A percentile compares a stretch with the other conserved stretches of the same genome.
Conservation (phyloP, 2,329 filamentous ascomycete species). For the Aspergillus sclerotialis region DNA sequence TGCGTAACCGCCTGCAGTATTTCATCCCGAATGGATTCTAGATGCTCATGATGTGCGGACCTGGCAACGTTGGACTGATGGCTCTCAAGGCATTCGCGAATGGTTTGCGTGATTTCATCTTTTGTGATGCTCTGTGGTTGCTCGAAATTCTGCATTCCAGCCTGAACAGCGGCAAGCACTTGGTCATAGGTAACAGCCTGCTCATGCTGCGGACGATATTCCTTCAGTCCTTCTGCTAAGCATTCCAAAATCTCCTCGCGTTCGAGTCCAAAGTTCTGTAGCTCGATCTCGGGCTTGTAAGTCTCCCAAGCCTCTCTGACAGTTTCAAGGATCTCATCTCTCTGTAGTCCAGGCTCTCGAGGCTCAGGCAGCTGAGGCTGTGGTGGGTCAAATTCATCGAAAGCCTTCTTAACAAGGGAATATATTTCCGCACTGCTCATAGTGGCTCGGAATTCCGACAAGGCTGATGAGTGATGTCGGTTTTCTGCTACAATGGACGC, state of each 20-base stretch:
- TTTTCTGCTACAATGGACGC: slow-evolving; percentile 71
- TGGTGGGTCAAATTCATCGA: slow-evolving; percentile 51
- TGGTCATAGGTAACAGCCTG: slow-evolving; percentile 70
- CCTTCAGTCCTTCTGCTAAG: slow-evolving; percentile 74
- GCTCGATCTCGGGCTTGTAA: slow-evolving; percentile 87
- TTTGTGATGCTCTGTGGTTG: slow-evolving; percentile 63
- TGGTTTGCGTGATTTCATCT: slow-evolving; percentile 76
- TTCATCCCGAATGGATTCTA: slow-evolving; percentile 24
- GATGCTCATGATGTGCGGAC: slow-evolving; percentile 18
- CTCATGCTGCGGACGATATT: slow-evolving; percentile 53
- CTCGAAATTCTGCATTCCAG: slow-evolving; percentile 75
- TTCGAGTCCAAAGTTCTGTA: slow-evolving; percentile 84
- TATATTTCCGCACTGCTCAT: slow-evolving; percentile 82
- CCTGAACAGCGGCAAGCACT: slow-evolving; percentile 76
- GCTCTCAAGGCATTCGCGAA: slow-evolving; percentile 79
- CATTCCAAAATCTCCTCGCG: slow-evolving; percentile 84
- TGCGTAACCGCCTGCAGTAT: slow-evolving; percentile 27
- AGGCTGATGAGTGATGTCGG: slow-evolving; percentile 59
- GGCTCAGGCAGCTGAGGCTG: slow-evolving; percentile 50
- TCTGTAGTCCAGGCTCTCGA: slow-evolving; percentile 50
- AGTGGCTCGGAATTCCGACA: slow-evolving; percentile 54
- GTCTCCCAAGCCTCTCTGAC: slow-evolving; percentile 88
- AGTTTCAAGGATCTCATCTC: slow-evolving; percentile 78
- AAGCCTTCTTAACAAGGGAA: slow-evolving; percentile 70
- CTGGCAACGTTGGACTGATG: slow-evolving; percentile 47